Evolutionary conservation across 2,329 filamentous ascomycete genomes (phyloP), one percentile per base, ranked within the genome.

Genomic region (Lasiodiplodia hormozganensis): DNA sequence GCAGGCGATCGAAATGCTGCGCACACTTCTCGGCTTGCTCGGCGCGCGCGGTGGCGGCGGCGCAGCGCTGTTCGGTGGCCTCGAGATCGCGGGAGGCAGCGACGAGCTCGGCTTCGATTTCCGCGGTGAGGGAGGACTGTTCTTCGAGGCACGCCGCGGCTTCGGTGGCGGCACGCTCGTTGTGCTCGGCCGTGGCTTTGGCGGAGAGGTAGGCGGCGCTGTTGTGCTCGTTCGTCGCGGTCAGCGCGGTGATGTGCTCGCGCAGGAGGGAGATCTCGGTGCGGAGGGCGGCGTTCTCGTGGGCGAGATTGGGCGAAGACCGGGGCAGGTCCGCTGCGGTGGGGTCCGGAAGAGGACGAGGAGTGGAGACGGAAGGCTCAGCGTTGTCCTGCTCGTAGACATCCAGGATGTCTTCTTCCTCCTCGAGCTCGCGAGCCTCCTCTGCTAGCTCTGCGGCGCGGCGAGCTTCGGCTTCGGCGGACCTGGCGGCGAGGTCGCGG

Each of bases 81-180:
- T 47, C 43, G 7, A 7, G 18, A 2, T 21, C 43, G 43, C 8
- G 18, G 18, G 43, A 10, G 2, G 8, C 3, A 1, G 7, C 43
- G 2, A 10, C 7, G 6, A n/a, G n/a, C n/a, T 47, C 18, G 7
- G n/a, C n/a, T 1, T 11, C n/a, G n/a, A n/a, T 2, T 1, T 18
- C n/a, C n/a, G n/a, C n/a, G n/a, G n/a, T n/a, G n/a, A n/a, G n/a
- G n/a, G n/a, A n/a, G n/a, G n/a, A n/a, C n/a, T n/a, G n/a, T n/a
- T n/a, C n/a, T n/a, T n/a, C n/a, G 40, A 43, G 16, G 40, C 40
- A n/a, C 0, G 43, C 2, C 0, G 18, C 7, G n/a, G 43, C 8
- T 12, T 47, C 43, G 3, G n/a, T 3, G 7, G 18, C n/a, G 18
- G 18, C n/a, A 0, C 18, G 43, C n/a, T 10, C n/a, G 43, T 47